These are phyloP conservation scores for Pseudopyrenochaeta lycopersici DNA, from an alignment of 2,329 filamentous ascomycete genomes.

Conservation along the genomic window DNA sequence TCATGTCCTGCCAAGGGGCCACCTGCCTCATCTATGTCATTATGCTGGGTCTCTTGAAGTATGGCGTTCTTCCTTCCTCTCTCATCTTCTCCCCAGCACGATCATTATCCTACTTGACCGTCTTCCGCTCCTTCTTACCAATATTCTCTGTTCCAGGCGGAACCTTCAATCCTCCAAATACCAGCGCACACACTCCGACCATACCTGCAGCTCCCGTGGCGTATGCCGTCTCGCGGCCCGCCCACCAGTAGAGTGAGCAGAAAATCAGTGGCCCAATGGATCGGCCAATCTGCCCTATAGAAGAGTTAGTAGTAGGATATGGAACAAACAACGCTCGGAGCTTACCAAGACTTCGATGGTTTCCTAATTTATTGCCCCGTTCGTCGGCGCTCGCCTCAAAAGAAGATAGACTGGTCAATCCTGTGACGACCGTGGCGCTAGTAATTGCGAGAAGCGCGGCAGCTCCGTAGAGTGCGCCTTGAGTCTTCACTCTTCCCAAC, in stretches of 20 bases:
- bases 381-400: slow-evolving; percentile 85
- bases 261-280: slow-evolving; percentile 89
- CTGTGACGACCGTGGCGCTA: slow-evolving; percentile 92
- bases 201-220: slow-evolving; percentile 82
- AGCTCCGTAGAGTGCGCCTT: slow-evolving; percentile 78
- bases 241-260: slow-evolving; percentile 98
- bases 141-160: slow-evolving; percentile 58
- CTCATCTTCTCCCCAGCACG: not conserved
- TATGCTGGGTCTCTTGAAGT: not conserved
- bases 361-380: slow-evolving; percentile 85
- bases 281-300: slow-evolving; percentile 82
- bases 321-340: not conserved
- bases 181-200: slow-evolving; percentile 73
- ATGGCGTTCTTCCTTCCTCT: not conserved
- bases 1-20: not conserved
- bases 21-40: too few species aligned
- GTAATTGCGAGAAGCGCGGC: slow-evolving; percentile 87
- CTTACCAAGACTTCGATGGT: slow-evolving; percentile 72
- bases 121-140: slow-evolving; percentile 33
- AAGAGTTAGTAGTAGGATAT: slow-evolving; percentile 18
- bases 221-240: slow-evolving; percentile 87
- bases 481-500: slow-evolving; percentile 73
- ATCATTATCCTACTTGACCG: slow-evolving; percentile 1
- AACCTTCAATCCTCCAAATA: slow-evolving; percentile 75
- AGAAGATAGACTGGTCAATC: slow-evolving; percentile 88